Percentiles rank a stretch among this genome's conserved stretches.
phyloP scores from a whole-genome alignment of 441 rosid genomes.

The Melastoma candidum region DNA sequence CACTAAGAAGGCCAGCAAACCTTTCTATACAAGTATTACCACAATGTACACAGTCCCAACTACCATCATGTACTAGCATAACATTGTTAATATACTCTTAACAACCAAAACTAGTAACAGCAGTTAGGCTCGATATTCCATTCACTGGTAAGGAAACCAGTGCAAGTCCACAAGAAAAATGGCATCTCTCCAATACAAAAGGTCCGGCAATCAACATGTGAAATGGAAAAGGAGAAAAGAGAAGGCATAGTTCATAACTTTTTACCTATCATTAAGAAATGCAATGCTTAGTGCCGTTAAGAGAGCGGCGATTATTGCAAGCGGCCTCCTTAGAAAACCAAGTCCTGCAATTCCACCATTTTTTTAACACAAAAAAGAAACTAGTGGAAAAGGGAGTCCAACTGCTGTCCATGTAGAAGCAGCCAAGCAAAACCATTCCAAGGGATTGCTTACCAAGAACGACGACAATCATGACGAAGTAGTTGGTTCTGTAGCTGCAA shows the following conservation, averaged over 20 bases:
- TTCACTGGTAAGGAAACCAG: too few relatives aligned
- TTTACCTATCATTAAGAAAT: slow-evolving; percentile 79
- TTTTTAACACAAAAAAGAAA: slow-evolving; percentile 2
- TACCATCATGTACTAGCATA: too few relatives aligned
- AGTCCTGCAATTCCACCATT: slow-evolving; percentile 37
- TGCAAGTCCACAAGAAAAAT: too few relatives aligned
- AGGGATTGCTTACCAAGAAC: slow-evolving; percentile 56
- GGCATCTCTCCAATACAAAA: too few relatives aligned
- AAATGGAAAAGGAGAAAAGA: neutral
- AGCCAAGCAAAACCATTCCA: neutral
- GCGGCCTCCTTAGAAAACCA: slow-evolving; percentile 81
- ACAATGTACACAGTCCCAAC: too few relatives aligned
- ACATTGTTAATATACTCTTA: too few relatives aligned
- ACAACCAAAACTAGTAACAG: too few relatives aligned
- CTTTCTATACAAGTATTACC: too few relatives aligned
- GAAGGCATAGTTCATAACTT: too few relatives aligned
- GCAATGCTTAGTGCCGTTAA: slow-evolving; percentile 66
- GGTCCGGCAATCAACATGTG: too few relatives aligned
- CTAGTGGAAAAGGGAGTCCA: neutral
- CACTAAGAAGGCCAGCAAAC: neutral
- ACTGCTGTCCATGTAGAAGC: slow-evolving; percentile 1
- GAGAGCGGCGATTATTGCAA: slow-evolving; percentile 63
- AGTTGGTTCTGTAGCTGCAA: slow-evolving; percentile 92
- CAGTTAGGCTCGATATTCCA: too few relatives aligned
- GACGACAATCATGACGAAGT: slow-evolving; percentile 72